Conservation (phyloP, 2,329 filamentous ascomycete species). For the Ceratocystiopsis minuta region DNA sequence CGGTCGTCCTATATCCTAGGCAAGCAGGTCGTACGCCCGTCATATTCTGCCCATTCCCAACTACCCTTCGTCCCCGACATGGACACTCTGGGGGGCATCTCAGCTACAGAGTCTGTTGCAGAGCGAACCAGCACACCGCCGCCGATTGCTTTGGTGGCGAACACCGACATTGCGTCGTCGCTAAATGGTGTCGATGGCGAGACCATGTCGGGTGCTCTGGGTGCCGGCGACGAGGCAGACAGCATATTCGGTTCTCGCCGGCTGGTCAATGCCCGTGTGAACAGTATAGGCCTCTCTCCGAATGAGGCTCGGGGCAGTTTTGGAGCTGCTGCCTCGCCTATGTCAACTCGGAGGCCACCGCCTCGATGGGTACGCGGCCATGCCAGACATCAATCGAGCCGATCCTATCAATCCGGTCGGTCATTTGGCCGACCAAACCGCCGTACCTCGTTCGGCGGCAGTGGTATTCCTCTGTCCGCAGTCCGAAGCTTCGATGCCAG, state of each 20-base stretch:
- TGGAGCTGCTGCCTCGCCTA: too few species aligned
- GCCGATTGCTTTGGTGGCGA: not conserved
- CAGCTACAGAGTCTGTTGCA: not conserved
- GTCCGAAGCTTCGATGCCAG: constrained; percentile 42
- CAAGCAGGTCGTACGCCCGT: constrained; percentile 23
- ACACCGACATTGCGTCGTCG: not conserved
- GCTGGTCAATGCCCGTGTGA: too few species aligned
- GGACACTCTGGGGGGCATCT: constrained; percentile 17
- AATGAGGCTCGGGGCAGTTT: too few species aligned
- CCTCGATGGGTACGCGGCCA: constrained; percentile 21
- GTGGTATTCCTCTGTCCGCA: too few species aligned
- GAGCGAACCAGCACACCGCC: not conserved
- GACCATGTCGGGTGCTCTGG: constrained; percentile 1
- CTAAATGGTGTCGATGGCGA: constrained; percentile 9
- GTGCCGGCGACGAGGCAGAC: constrained; percentile 9
- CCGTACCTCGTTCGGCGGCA: too few species aligned
- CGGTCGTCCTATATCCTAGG: constrained; percentile 38
- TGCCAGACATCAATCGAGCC: constrained; percentile 27
- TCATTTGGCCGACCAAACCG: constrained; percentile 28
- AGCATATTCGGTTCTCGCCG: constrained; percentile 9
- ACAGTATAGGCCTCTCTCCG: too few species aligned
- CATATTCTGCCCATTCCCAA: constrained; percentile 12
- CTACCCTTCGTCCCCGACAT: constrained; percentile 28
- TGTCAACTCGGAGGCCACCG: constrained; percentile 14
- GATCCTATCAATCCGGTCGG: constrained; percentile 29